Conservation (phyloP, 805 yeast species). For the Sungouiozyma ichnusensis region DNA sequence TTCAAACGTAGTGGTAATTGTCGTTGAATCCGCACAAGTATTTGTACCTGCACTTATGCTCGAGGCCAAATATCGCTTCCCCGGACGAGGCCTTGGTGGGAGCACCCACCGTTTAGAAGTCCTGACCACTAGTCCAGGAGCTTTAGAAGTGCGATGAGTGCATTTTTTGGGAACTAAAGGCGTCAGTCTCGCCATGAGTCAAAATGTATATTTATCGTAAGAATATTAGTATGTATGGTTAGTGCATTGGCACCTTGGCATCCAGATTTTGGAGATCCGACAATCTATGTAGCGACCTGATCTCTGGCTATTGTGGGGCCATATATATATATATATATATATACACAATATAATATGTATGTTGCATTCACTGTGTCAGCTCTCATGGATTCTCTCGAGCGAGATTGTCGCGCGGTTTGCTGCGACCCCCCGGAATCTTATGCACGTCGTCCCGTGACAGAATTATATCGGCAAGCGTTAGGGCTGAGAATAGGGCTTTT, state of each 20-base stretch:
- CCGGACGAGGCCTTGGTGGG: constrained; percentile 78
- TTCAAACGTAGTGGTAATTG: no score
- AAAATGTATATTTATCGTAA: neutral
- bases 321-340: no score
- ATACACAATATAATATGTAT: no score
- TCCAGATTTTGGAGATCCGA: no score
- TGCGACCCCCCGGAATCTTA: neutral
- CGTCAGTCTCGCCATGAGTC: neutral
- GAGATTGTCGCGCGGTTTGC: neutral
- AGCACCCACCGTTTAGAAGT: constrained; percentile 76
- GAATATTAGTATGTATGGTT: neutral
- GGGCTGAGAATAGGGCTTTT: no score
- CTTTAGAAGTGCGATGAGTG: neutral
- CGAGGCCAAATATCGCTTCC: constrained; percentile 37
- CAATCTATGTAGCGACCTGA: no score
- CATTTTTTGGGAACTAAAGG: neutral
- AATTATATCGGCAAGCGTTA: neutral
- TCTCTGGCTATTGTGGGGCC: no score
- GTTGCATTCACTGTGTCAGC: neutral
- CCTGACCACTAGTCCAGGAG: constrained; percentile 17
- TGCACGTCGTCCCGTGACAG: neutral
- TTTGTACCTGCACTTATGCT: constrained; percentile 5
- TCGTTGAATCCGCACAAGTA: no score
- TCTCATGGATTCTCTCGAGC: neutral
- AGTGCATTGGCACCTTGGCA: neutral